A percentile compares a stretch with the other conserved stretches of the same genome.
phyloP scores from a whole-genome alignment of 257 asterid genomes.

The Rubia yunnanensis region DNA sequence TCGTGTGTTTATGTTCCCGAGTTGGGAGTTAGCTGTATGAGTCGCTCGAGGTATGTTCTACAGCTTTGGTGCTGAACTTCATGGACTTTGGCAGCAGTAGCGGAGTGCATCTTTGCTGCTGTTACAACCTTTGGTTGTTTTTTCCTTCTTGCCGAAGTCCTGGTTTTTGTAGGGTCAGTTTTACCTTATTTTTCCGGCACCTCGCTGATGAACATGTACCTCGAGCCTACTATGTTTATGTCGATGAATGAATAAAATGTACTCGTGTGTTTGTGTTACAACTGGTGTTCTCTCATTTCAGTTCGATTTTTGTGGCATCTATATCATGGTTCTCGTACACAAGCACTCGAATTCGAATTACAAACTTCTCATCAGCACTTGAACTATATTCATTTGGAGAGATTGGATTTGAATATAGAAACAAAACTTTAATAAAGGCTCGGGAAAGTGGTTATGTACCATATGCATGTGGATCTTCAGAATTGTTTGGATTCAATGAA shows the following conservation, averaged over 20 bases:
- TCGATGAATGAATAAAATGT: constrained; percentile 9
- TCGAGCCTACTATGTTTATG: constrained; percentile 17
- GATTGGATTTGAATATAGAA: neutral
- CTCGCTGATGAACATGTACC: constrained; percentile 23
- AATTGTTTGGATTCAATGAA: neutral
- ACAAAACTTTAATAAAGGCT: neutral
- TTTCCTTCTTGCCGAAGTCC: constrained; percentile 21
- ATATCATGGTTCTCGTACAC: neutral
- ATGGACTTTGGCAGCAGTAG: constrained; percentile 38
- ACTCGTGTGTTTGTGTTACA: constrained; percentile 1
- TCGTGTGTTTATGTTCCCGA: neutral
- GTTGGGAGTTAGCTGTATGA: neutral
- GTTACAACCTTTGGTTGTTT: constrained; percentile 25
- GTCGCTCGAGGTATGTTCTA: constrained; percentile 3
- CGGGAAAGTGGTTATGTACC: neutral
- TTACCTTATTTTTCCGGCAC: constrained; percentile 33
- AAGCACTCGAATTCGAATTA: no score
- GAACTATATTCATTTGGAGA: no score
- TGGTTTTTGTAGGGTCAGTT: constrained; percentile 36
- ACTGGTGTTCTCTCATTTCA: neutral
- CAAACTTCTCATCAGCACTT: no score
- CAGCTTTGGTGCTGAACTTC: constrained; percentile 24
- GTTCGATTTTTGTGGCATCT: no score
- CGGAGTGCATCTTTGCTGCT: constrained; percentile 9
- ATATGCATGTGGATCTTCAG: neutral